Base-by-base conservation (phyloP, 2,329 filamentous ascomycete genomes). In the Dryadomyces sulphureus region DNA sequence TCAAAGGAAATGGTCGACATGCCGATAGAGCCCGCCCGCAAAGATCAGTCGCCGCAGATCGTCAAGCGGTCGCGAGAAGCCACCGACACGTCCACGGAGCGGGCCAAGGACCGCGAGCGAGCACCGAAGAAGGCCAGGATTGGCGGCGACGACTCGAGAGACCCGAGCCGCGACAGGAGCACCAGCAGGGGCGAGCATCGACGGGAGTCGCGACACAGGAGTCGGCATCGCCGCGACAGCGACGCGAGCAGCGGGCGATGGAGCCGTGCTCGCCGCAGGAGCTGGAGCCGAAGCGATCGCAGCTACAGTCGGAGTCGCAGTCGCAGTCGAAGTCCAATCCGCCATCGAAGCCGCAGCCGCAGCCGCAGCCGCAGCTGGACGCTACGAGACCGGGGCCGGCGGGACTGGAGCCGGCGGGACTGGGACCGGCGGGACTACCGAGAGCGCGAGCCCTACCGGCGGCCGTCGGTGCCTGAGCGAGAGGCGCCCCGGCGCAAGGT, bases 401-500 rank as follows among this genome's bases (percentile, higher is more conserved):
- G 14, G 7, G 27, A 14, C 21, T 12, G 38, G 19, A 30, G 19
- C 24, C 9, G 27, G 27, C 27, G 14, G 7, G 27, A 14, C 21
- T 12, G 38, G 19, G 21, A 30, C 24, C 9, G n/a, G 7, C 9
- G 12, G 8, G 4, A 19, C 9, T 14, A 21, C 16, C 38, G 19
- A 14, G 16, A 11, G 7, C n/a, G n/a, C n/a, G n/a, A n/a, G n/a
- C n/a, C n/a, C n/a, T n/a, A n/a, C n/a, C n/a, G n/a, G n/a, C n/a
- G n/a, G n/a, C n/a, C n/a, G n/a, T n/a, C n/a, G n/a, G n/a, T n/a
- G n/a, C n/a, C n/a, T n/a, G n/a, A n/a, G 11, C 17, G 16, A 17
- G 45, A 43, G 8, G 24, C 16, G 2, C 7, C 17, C 12, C 44
- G 50, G 22, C 47, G 40, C 32, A 51, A 48, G 42, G 27, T 46